Evolutionary conservation across 371 early-diverging fungal species (phyloP).

Genomic region (Mucor indicus): DNA sequence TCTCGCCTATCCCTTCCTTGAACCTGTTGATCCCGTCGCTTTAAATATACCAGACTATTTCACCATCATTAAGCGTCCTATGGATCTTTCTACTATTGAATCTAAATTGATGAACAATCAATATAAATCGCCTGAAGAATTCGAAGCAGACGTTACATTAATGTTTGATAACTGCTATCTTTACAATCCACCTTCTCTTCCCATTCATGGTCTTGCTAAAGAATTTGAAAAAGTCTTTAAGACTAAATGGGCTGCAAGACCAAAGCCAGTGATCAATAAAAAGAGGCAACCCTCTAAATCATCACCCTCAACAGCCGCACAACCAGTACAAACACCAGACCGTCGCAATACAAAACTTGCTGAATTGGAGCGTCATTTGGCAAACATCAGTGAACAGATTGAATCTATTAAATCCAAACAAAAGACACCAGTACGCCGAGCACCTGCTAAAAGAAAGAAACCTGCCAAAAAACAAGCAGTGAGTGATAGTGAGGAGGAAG

Average conservation of each 20-base stretch:
- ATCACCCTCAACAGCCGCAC: not conserved
- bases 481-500: slow-evolving; percentile 17
- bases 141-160: slow-evolving; percentile 80
- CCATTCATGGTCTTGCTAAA: slow-evolving; percentile 84
- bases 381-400: slow-evolving; percentile 58
- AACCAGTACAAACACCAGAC: not conserved
- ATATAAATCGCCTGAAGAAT: slow-evolving; percentile 71
- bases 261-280: not conserved
- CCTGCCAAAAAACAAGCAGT: slow-evolving; percentile 7
- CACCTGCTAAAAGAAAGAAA: slow-evolving; percentile 10
- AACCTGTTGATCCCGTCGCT: slow-evolving; percentile 93
- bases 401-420: slow-evolving; percentile 62
- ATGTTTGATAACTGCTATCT: slow-evolving; percentile 93
- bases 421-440: slow-evolving; percentile 13
- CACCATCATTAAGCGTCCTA: slow-evolving; percentile 92
- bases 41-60: slow-evolving; percentile 94
- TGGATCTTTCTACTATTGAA: slow-evolving; percentile 96
- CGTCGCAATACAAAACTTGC: slow-evolving; percentile 52
- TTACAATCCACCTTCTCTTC: slow-evolving; percentile 89
- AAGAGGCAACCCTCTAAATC: not conserved
- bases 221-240: slow-evolving; percentile 82
- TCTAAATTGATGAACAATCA: slow-evolving; percentile 75
- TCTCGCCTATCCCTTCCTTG: slow-evolving; percentile 75
- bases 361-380: slow-evolving; percentile 60
- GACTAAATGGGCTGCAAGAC: slow-evolving; percentile 70